phyloP scores from a whole-genome alignment of 257 asterid species.

The Avicennia marina region DNA sequence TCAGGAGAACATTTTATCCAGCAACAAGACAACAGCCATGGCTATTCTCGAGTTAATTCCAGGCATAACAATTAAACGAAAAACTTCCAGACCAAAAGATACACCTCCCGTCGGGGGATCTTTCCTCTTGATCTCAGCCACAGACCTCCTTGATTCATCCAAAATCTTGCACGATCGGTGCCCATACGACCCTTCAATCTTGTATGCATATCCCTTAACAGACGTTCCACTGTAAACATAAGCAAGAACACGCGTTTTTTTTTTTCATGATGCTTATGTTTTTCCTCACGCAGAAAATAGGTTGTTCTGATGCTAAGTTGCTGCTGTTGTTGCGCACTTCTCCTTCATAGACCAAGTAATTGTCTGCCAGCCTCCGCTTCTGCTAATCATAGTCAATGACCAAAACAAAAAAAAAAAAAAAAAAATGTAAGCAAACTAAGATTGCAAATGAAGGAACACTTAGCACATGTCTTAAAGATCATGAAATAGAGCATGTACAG shows the following conservation, averaged over 20 bases:
- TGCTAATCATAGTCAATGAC: conserved; percentile 16
- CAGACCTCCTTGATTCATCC: conserved; percentile 43
- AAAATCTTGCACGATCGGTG: conserved; percentile 48
- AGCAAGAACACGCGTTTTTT: conserved; percentile 39
- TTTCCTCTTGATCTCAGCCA: conserved; percentile 64
- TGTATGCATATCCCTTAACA: conserved; percentile 33
- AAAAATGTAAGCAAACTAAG: not conserved
- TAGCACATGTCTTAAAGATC: too few species aligned
- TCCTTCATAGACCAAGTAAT: conserved; percentile 50
- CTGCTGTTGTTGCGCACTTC: conserved; percentile 33
- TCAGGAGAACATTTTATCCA: conserved; percentile 45
- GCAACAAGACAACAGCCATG: conserved; percentile 42
- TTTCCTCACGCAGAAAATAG: conserved; percentile 46
- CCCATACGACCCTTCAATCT: conserved; percentile 52
- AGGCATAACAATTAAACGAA: conserved; percentile 32
- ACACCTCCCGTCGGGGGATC: conserved; percentile 44
- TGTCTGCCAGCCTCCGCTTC: conserved; percentile 46
- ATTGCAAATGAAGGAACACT: not conserved
- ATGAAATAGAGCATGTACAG: too few species aligned
- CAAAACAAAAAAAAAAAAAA: too few species aligned
- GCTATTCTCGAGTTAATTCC: conserved; percentile 38
- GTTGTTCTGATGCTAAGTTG: conserved; percentile 24
- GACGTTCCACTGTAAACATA: conserved; percentile 41
- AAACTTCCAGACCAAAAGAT: conserved; percentile 54
- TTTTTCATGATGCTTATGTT: conserved; percentile 30